phyloP scores from a whole-genome alignment of 257 asterid genomes.

The Primulina eburnea region DNA sequence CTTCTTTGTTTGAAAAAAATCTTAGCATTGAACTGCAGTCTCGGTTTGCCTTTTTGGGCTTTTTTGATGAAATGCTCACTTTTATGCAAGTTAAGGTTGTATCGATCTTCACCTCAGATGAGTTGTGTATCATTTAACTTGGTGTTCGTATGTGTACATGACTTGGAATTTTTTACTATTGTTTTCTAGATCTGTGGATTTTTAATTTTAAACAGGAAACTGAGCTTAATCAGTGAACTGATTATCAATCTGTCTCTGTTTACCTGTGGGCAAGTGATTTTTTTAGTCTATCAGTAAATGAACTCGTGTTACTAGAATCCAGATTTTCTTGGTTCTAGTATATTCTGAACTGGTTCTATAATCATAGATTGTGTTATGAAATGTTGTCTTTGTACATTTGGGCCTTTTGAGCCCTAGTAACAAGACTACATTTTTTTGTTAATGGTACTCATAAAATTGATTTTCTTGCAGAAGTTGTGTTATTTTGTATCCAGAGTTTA shows the following conservation, averaged over 20 bases:
- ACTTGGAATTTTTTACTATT: conserved; percentile 17
- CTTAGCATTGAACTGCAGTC: background rate
- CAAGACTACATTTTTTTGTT: background rate
- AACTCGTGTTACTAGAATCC: background rate
- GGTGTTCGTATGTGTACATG: conserved; percentile 37
- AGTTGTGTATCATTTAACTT: conserved; percentile 21
- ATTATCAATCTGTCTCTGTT: too few relatives aligned
- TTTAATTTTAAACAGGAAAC: conserved; percentile 22
- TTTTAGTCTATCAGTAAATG: conserved; percentile 18
- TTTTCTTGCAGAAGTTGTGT: background rate
- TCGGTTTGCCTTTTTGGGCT: background rate
- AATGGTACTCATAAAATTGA: background rate
- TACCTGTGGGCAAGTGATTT: conserved; percentile 1
- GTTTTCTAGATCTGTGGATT: conserved; percentile 33
- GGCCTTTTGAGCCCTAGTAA: conserved; percentile 24
- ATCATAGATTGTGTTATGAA: background rate
- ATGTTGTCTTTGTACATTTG: background rate
- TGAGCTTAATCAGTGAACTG: conserved; percentile 22
- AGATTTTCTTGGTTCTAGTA: too few relatives aligned
- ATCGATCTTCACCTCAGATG: conserved; percentile 29
- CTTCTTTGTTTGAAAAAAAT: background rate
- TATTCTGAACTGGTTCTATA: background rate
- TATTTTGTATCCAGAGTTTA: background rate
- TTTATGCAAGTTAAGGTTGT: conserved; percentile 25
- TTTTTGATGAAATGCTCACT: background rate